A percentile compares a stretch with the other conserved stretches of the same genome.
phyloP scores from a whole-genome alignment of 257 asterid genomes.

The Linaria vulgaris region DNA sequence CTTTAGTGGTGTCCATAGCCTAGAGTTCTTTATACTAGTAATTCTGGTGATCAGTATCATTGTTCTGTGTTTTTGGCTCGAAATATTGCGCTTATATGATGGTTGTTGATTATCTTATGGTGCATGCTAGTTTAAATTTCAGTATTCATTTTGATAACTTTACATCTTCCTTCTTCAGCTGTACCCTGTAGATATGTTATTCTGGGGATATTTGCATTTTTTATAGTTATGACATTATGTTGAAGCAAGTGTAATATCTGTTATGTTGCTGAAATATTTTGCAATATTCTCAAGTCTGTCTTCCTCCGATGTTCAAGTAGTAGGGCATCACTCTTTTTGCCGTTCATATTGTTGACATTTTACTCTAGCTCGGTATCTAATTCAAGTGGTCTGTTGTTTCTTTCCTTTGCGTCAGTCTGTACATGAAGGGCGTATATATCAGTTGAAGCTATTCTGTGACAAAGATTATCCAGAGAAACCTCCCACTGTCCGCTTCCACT shows the following conservation, averaged over 20 bases:
- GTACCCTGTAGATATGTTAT: no score
- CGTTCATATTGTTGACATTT: no score
- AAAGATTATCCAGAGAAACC: slow-evolving; percentile 53
- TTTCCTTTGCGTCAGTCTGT: slow-evolving; percentile 31
- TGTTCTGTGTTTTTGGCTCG: background rate
- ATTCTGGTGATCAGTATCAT: background rate
- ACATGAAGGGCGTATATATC: slow-evolving; percentile 49
- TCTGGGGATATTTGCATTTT: no score
- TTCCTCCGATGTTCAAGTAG: no score
- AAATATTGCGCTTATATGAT: background rate
- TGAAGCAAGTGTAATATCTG: no score
- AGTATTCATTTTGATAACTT: slow-evolving; percentile 2
- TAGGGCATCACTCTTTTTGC: no score
- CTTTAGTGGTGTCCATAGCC: background rate
- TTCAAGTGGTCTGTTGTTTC: background rate
- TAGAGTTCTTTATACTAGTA: background rate
- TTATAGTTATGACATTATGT: no score
- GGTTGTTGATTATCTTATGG: no score
- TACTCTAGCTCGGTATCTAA: background rate
- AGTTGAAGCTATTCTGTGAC: slow-evolving; percentile 45
- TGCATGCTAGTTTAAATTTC: background rate
- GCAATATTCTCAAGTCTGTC: no score
- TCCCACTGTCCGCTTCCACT: slow-evolving; percentile 46
- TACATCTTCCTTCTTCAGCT: background rate
- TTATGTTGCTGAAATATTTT: no score